phyloP scores from a whole-genome alignment of 129 eudicot genomes.

The Helianthus annuus region HanXRQr2.0-SUNRISE NC_035449.2:191187701-191188200 shows the following conservation, averaged over 20 bases:
- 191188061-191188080: no score
- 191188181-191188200: no score
- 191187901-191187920: neutral
- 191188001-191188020: neutral
- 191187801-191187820: neutral
- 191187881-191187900: neutral
- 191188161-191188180: no score
- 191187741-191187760: neutral
- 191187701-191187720: neutral
- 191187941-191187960: constrained; percentile 14
- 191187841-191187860: neutral
- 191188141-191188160: no score
- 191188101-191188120: no score
- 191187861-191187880: constrained; percentile 20
- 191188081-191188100: no score
- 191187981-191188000: neutral
- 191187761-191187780: constrained; percentile 2
- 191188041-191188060: neutral
- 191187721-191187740: neutral
- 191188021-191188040: neutral
- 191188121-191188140: no score
- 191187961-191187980: constrained; percentile 23
- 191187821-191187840: neutral
- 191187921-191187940: neutral
- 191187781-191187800: constrained; percentile 2